Conservation (phyloP, 805 yeast species). For the Cyberlindnera japonica region DNA sequence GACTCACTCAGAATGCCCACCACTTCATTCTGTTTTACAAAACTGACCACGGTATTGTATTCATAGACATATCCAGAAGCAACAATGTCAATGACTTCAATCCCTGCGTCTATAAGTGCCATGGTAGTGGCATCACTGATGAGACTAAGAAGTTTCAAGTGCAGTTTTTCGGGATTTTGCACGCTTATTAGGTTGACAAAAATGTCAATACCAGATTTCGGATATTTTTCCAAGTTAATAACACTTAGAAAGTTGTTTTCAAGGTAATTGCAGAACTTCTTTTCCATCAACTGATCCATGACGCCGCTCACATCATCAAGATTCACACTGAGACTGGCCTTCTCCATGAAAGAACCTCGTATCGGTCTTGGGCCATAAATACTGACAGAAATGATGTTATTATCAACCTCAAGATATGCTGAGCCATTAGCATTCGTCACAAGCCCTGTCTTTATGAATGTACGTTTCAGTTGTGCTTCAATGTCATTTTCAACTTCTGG, state of each 20-base stretch:
- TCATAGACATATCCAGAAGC: slow-evolving; percentile 53
- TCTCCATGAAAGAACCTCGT: slow-evolving; percentile 64
- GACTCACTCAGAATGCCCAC: slow-evolving; percentile 57
- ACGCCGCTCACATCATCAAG: slow-evolving; percentile 34
- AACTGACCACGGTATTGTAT: slow-evolving; percentile 44
- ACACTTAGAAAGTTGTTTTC: slow-evolving; percentile 36
- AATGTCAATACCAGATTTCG: slow-evolving; percentile 84
- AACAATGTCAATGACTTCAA: slow-evolving; percentile 75
- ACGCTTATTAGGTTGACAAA: slow-evolving; percentile 61
- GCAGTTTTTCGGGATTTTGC: slow-evolving; percentile 29
- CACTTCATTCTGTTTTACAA: slow-evolving; percentile 53
- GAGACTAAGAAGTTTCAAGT: slow-evolving; percentile 33
- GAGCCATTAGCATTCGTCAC: slow-evolving; percentile 79
- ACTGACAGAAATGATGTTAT: slow-evolving; percentile 47
- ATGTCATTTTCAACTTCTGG: slow-evolving; percentile 25
- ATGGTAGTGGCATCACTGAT: slow-evolving; percentile 49
- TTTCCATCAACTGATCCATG: slow-evolving; percentile 35
- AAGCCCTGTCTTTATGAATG: slow-evolving; percentile 61
- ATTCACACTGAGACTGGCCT: slow-evolving; percentile 60
- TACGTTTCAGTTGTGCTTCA: slow-evolving; percentile 28
- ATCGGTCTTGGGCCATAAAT: slow-evolving; percentile 90
- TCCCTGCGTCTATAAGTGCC: slow-evolving; percentile 81
- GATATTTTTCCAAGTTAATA: slow-evolving; percentile 61
- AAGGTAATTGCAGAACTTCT: slow-evolving; percentile 40
- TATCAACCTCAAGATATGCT: slow-evolving; percentile 65